Evolutionary conservation across 495 filamentous ascomycete species (phyloP), one percentile per base, ranked within the genome.

Genomic region (Margaritispora aquatica): DNA sequence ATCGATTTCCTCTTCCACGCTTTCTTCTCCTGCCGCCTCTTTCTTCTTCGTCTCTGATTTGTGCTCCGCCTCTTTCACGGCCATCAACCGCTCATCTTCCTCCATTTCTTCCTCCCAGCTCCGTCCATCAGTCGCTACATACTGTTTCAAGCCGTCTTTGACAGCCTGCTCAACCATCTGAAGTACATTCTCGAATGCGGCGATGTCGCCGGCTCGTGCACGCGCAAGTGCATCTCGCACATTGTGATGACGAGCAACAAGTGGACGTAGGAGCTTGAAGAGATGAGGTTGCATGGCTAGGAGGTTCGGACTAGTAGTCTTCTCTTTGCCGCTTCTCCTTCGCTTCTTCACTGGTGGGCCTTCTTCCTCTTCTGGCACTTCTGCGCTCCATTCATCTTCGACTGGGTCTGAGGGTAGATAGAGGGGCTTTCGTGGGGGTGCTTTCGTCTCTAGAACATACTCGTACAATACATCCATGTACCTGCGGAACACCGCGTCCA

Each of bases 401-500:
- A 64, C 63, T 3, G 72, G 69, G 61, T 89, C 88, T 2, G 84
- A 87, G 1, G 86, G 84, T 3, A 93, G 68, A 68, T 89, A 96
- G 9, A 97, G 79, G 1, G 87, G 87, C 56, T 79, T 76, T 51
- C 92, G 75, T 26, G 69, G 64, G 1, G 90, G 91, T 8, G 79
- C 78, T 1, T 80, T 73, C 44, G 74, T 65, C 29, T 84, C 80
- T 0, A 93, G 75, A 15, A 90, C 86, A 65, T 92, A 76, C 68
- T 81, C 77, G 66, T 96, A 85, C 36, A 97, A 75, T 54, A 97
- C 94, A 64, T 96, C 89, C 67, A 97, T 73, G 64, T 98, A 98
- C 31, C 94, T 80, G 47, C 95, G 75, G 48, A 94, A 80, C 1
- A 96, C 83, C 3, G 87, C 90, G 71, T 98, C 94, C 67, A 96